Percentiles rank a stretch among this genome's conserved stretches.
These are phyloP conservation scores for Cardamine resedifolia DNA, from an alignment of 345 rosid species.

Conservation along the genomic window DNA sequence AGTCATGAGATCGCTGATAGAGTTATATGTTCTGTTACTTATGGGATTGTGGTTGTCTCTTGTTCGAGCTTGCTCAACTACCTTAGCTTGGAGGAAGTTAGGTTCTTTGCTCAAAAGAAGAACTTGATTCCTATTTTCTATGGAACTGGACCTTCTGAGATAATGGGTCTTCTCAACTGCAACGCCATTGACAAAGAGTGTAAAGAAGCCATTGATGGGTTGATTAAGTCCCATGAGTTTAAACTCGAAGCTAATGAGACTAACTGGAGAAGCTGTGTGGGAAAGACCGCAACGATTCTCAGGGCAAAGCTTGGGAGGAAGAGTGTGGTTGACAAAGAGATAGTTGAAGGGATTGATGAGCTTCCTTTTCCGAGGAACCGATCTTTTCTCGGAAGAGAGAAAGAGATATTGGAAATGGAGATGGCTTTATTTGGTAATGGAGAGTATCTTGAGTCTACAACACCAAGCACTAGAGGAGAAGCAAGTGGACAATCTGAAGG, in stretches of 20 bases:
- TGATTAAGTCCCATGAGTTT: constrained; percentile 70
- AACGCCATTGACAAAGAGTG: constrained; percentile 67
- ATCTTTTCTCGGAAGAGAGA: constrained; percentile 75
- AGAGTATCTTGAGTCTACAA: constrained; percentile 48
- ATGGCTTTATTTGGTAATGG: constrained; percentile 64
- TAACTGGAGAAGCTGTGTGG: constrained; percentile 82
- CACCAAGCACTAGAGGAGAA: constrained; percentile 55
- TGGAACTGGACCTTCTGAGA: constrained; percentile 62
- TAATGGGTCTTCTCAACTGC: constrained; percentile 58
- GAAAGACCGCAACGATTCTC: constrained; percentile 52
- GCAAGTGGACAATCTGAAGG: constrained; percentile 80
- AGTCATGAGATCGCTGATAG: constrained; percentile 88
- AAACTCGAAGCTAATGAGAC: constrained; percentile 74
- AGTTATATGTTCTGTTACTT: constrained; percentile 78
- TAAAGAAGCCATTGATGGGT: constrained; percentile 81
- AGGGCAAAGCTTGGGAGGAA: constrained; percentile 78
- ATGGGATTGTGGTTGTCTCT: constrained; percentile 75
- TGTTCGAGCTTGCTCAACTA: constrained; percentile 61
- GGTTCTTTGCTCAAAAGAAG: constrained; percentile 89
- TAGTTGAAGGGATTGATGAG: constrained; percentile 55
- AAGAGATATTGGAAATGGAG: constrained; percentile 74
- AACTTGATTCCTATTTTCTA: constrained; percentile 81
- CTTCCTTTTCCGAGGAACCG: constrained; percentile 74
- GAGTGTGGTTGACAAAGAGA: constrained; percentile 58
- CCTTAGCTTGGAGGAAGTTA: constrained; percentile 76